Conservation (phyloP, 176 grass and related monocot genomes). For the Bromus sterilis region DNA sequence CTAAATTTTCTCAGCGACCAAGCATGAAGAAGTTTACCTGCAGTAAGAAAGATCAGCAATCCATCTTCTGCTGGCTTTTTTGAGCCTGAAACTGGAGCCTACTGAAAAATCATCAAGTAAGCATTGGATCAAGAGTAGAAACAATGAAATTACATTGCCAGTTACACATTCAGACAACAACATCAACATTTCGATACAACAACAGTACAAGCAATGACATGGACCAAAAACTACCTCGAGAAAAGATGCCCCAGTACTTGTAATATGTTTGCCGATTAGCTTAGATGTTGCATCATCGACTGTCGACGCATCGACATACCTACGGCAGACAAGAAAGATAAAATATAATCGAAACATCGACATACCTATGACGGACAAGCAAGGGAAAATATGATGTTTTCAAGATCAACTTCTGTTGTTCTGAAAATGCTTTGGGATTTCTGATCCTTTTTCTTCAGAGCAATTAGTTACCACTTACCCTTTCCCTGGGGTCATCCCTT, state of each 20-base stretch:
- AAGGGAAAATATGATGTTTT: constrained; percentile 7
- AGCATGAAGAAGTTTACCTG: constrained; percentile 42
- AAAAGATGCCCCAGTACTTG: constrained; percentile 63
- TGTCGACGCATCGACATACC: constrained; percentile 75
- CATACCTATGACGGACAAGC: constrained; percentile 38
- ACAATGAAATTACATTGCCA: constrained; percentile 7
- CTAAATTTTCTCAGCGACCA: neutral
- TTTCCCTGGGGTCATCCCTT: constrained; percentile 72
- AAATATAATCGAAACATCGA: constrained; percentile 39
- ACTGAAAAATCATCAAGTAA: constrained; percentile 38
- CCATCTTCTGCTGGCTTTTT: constrained; percentile 97
- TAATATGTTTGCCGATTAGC: constrained; percentile 49
- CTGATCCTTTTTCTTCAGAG: neutral
- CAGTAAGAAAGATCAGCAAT: constrained; percentile 78
- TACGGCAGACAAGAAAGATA: constrained; percentile 28
- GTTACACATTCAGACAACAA: neutral
- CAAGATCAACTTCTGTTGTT: constrained; percentile 6
- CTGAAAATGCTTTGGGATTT: constrained; percentile 21
- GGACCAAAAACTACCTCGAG: constrained; percentile 65
- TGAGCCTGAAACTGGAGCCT: constrained; percentile 96
- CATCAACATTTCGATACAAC: constrained; percentile 7
- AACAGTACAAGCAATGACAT: neutral
- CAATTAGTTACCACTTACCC: constrained; percentile 62
- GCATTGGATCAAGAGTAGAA: constrained; percentile 2
- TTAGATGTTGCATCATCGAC: constrained; percentile 71